These are phyloP conservation scores for Pseudisothecium myosuroides DNA, from an alignment of 225 moss, liverwort and hornwort species.

Conservation along the genomic window DNA sequence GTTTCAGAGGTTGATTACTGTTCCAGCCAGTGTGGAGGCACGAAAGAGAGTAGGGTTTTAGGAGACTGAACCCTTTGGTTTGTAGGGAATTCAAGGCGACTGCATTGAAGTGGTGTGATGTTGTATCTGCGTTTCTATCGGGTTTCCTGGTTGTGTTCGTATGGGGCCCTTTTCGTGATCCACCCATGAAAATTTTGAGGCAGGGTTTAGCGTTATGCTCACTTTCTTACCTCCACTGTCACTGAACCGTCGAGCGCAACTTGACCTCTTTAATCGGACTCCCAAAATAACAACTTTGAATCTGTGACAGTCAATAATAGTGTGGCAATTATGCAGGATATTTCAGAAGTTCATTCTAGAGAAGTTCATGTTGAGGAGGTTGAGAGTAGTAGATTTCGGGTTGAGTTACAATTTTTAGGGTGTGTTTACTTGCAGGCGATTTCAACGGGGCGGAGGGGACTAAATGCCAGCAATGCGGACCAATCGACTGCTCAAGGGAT, in stretches of 20 bases:
- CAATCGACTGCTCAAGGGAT: conserved; percentile 24
- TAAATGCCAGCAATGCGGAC: conserved; percentile 23
- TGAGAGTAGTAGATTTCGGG: not conserved
- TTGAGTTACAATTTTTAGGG: conserved; percentile 10
- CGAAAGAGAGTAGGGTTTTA: conserved; percentile 8
- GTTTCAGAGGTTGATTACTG: not conserved
- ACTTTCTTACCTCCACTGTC: not conserved
- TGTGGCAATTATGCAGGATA: not conserved
- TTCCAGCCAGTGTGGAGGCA: not conserved
- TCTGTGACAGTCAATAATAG: not conserved
- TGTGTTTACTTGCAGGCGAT: conserved; percentile 30
- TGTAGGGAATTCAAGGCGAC: not conserved
- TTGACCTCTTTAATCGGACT: not conserved
- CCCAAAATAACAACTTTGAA: not conserved
- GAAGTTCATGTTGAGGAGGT: not conserved
- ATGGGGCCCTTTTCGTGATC: not conserved
- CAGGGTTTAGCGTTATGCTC: conserved; percentile 1
- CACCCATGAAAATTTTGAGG: not conserved
- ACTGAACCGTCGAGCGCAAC: not conserved
- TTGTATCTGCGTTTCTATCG: not conserved
- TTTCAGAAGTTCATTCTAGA: not conserved
- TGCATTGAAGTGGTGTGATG: not conserved
- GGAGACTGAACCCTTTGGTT: not conserved
- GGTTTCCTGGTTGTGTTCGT: not conserved
- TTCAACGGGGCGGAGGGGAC: conserved; percentile 40